These are phyloP conservation scores for Verticillium tricorpus DNA, from an alignment of 2,329 filamentous ascomycete species.

Conservation along the genomic window DNA sequence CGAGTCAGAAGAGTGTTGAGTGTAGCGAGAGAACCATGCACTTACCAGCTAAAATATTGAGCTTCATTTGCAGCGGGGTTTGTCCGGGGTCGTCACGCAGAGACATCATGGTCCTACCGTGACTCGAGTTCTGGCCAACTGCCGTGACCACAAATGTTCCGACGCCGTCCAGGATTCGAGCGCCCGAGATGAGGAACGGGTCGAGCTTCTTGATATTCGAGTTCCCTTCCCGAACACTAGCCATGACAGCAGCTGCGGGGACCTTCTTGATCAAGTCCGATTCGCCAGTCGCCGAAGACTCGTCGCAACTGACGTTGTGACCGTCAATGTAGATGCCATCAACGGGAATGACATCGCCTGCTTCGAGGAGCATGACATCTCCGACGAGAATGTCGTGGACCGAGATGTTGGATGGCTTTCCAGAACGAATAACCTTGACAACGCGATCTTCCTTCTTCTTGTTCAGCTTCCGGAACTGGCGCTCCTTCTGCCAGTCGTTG, in stretches of 20 bases:
- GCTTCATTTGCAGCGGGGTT: constrained; percentile 16
- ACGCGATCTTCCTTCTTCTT: constrained; percentile 73
- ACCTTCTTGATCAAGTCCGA: constrained; percentile 69
- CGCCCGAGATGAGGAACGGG: constrained; percentile 79
- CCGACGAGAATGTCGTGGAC: constrained; percentile 69
- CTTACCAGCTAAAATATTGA: constrained; percentile 16
- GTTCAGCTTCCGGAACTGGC: constrained; percentile 76
- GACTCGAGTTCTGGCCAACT: constrained; percentile 14
- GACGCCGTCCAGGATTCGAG: constrained; percentile 56
- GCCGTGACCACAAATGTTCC: constrained; percentile 15
- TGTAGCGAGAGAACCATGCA: not conserved
- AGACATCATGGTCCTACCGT: constrained; percentile 17
- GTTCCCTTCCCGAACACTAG: constrained; percentile 45
- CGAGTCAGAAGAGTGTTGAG: not conserved
- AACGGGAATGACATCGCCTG: constrained; percentile 67
- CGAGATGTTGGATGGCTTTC: constrained; percentile 63
- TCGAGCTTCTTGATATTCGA: constrained; percentile 52
- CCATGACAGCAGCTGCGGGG: constrained; percentile 52
- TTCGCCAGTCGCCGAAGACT: constrained; percentile 71
- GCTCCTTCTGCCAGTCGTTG: constrained; percentile 80
- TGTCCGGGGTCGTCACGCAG: constrained; percentile 15
- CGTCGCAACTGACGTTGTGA: constrained; percentile 57
- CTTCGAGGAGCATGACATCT: constrained; percentile 70
- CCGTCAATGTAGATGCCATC: constrained; percentile 63
- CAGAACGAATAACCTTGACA: constrained; percentile 72